phyloP scores from a whole-genome alignment of 2,329 filamentous ascomycete species.

The Fusarium albosuccineum region DNA sequence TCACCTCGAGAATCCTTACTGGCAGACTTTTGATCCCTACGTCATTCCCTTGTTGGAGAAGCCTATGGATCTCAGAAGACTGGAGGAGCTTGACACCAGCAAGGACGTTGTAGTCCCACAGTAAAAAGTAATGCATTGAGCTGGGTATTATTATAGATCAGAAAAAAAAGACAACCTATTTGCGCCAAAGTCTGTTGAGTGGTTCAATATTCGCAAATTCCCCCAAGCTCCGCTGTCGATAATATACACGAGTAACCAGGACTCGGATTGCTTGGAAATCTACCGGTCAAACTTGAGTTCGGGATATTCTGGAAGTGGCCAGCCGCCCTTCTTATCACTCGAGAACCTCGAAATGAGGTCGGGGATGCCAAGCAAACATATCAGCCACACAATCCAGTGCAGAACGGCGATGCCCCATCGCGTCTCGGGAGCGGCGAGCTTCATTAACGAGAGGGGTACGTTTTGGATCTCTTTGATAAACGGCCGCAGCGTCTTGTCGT shows the following conservation, averaged over 20 bases:
- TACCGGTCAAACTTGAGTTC: not conserved
- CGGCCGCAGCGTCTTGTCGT: conserved; percentile 20
- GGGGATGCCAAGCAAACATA: conserved; percentile 24
- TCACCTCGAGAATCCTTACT: conserved; percentile 77
- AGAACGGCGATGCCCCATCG: conserved; percentile 24
- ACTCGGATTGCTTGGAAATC: no score
- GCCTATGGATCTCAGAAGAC: conserved; percentile 76
- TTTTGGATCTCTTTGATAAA: conserved; percentile 32
- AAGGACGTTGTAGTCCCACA: conserved; percentile 59
- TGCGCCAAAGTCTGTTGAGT: no score
- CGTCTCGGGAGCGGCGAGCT: conserved; percentile 14
- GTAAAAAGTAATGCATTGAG: conserved; percentile 19
- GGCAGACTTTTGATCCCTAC: conserved; percentile 82
- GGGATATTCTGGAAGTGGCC: conserved; percentile 28
- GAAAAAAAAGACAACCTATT: no score
- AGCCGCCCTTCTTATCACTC: conserved; percentile 30
- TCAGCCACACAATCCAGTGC: conserved; percentile 29
- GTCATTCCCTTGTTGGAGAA: conserved; percentile 76
- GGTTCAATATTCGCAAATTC: no score
- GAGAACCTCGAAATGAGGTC: conserved; percentile 26
- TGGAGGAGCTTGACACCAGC: conserved; percentile 74
- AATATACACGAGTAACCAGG: no score
- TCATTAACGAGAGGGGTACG: conserved; percentile 17
- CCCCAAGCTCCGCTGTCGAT: no score
- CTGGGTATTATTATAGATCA: not conserved